phyloP scores from a whole-genome alignment of 108 stramenopile species.

The Cyclotella baltica region DNA sequence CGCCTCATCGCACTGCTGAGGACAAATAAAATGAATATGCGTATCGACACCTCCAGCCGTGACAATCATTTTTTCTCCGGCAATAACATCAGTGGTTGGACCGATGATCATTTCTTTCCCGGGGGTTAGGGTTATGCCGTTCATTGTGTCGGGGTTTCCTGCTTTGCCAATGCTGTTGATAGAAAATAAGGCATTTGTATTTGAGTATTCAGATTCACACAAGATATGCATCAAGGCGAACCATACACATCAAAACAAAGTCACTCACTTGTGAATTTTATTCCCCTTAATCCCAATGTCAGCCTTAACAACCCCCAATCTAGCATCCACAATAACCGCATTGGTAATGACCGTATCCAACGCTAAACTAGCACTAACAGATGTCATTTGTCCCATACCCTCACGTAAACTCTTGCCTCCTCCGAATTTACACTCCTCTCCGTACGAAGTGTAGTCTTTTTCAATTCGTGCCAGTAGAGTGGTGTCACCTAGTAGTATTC shows the following conservation, averaged over 20 bases:
- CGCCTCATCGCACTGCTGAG: constrained; percentile 96
- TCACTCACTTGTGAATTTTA: constrained; percentile 77
- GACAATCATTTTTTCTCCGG: constrained; percentile 95
- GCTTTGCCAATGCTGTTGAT: constrained; percentile 90
- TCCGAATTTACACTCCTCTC: constrained; percentile 99
- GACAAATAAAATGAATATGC: constrained; percentile 98
- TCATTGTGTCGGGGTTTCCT: constrained; percentile 98
- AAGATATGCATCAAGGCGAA: not conserved
- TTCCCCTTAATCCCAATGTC: constrained; percentile 95
- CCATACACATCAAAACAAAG: not conserved
- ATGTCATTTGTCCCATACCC: constrained; percentile 97
- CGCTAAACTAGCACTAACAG: constrained; percentile 65
- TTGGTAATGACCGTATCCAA: constrained; percentile 97
- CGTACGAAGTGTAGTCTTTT: constrained; percentile 77
- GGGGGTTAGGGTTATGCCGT: constrained; percentile 81
- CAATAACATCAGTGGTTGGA: constrained; percentile 96
- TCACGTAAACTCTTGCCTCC: constrained; percentile 98
- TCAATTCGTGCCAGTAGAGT: constrained; percentile 85
- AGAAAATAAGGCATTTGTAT: not conserved
- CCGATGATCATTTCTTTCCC: constrained; percentile 85
- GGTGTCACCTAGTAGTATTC: constrained; percentile 92
- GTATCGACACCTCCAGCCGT: constrained; percentile 97
- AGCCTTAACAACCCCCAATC: constrained; percentile 88
- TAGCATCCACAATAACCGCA: constrained; percentile 93
- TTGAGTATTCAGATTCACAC: not conserved